phyloP scores from a whole-genome alignment of 148 eudicot species.

The Salicornia ramosissima region DNA sequence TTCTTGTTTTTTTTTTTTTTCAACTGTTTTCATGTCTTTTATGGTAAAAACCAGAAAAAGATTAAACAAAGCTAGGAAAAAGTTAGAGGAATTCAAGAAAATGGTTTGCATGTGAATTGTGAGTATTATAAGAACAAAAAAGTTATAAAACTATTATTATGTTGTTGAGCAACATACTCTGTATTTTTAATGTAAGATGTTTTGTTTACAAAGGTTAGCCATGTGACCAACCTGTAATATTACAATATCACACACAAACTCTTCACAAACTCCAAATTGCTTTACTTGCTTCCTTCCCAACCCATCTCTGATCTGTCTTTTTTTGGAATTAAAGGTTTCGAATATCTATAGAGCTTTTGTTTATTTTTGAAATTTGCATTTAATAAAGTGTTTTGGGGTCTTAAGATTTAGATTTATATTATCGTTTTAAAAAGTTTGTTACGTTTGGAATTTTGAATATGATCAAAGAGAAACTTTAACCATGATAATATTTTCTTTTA shows the following conservation, averaged over 20 bases:
- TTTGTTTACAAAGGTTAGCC: not conserved
- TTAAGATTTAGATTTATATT: too few species aligned
- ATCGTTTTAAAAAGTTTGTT: too few species aligned
- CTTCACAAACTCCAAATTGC: not conserved
- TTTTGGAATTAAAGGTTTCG: too few species aligned
- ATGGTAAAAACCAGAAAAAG: not conserved
- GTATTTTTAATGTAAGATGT: not conserved
- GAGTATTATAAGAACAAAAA: not conserved
- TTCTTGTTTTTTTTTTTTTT: not conserved
- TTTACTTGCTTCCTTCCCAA: not conserved
- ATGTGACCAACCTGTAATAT: conserved; percentile 11
- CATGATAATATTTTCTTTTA: too few species aligned
- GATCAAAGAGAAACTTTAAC: too few species aligned
- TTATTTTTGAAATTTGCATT: too few species aligned
- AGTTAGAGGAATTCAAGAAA: not conserved
- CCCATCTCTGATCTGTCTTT: too few species aligned
- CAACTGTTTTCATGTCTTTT: not conserved
- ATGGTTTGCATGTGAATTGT: conserved; percentile 10
- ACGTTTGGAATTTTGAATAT: too few species aligned
- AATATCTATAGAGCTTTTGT: too few species aligned
- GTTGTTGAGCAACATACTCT: not conserved
- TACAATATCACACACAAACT: not conserved
- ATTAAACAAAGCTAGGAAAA: not conserved
- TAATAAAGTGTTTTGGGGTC: too few species aligned
- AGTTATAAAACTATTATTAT: not conserved